phyloP scores from a whole-genome alignment of 208 protist species.

The Naegleria lovaniensis region DNA sequence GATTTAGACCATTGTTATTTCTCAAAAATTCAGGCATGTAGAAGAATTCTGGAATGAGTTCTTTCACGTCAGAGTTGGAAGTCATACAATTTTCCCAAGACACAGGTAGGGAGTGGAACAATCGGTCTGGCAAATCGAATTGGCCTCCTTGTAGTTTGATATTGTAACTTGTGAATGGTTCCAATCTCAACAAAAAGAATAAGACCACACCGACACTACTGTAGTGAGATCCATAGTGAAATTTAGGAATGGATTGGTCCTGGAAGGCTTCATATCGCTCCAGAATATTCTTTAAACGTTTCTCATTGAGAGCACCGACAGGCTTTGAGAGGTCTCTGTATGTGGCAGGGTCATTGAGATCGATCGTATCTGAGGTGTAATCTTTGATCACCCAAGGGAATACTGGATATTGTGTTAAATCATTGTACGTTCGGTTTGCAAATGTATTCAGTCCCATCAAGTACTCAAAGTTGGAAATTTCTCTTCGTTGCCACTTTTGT shows the following conservation, averaged over 20 bases:
- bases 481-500: slow-evolving; percentile 48
- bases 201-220: slow-evolving; percentile 85
- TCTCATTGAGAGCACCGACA: slow-evolving; percentile 83
- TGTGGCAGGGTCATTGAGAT: slow-evolving; percentile 55
- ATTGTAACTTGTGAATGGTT: slow-evolving; percentile 89
- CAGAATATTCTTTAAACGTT: slow-evolving; percentile 59
- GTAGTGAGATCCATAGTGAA: slow-evolving; percentile 97
- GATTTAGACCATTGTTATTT: slow-evolving; percentile 69
- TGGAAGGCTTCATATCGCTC: slow-evolving; percentile 62
- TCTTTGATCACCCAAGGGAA: slow-evolving; percentile 60
- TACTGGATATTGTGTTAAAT: slow-evolving; percentile 63
- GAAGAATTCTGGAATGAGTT: slow-evolving; percentile 93
- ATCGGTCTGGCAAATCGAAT: slow-evolving; percentile 68
- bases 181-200: slow-evolving; percentile 87
- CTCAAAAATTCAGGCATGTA: slow-evolving; percentile 77
- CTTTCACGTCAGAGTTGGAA: slow-evolving; percentile 80
- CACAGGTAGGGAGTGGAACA: slow-evolving; percentile 67
- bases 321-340: slow-evolving; percentile 88
- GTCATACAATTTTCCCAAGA: slow-evolving; percentile 65
- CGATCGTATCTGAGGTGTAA: slow-evolving; percentile 62
- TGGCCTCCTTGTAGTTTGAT: slow-evolving; percentile 71
- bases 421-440: slow-evolving; percentile 58
- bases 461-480: slow-evolving; percentile 67
- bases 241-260: slow-evolving; percentile 49
- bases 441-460: slow-evolving; percentile 57